Percentiles rank a stretch among this genome's conserved stretches.
These are phyloP conservation scores for Solanum bulbocastanum DNA, from an alignment of 257 asterid genomes.

Conservation along the genomic window DNA sequence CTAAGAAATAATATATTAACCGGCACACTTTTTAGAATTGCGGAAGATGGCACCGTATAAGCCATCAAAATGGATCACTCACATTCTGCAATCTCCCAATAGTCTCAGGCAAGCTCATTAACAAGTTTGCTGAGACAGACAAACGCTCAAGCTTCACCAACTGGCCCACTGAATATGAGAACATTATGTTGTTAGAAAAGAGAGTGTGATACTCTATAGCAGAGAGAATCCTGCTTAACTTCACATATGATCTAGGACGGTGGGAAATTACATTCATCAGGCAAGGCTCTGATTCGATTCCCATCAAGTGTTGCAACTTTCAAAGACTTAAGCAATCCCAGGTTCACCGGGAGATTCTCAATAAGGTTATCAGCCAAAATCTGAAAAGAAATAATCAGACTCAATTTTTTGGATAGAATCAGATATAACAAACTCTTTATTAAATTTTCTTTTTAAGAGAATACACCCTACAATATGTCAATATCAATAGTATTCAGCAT, in stretches of 20 bases:
- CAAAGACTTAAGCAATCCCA: conserved; percentile 84
- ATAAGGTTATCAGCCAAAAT: conserved; percentile 73
- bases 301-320: conserved; percentile 78
- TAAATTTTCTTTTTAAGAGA: not conserved
- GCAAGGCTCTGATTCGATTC: conserved; percentile 66
- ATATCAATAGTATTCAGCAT: not conserved
- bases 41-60: not conserved
- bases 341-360: conserved; percentile 65
- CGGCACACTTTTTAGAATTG: not conserved
- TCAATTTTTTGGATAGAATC: not conserved
- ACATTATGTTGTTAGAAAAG: not conserved
- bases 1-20: not conserved
- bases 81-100: conserved; percentile 97
- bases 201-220: not conserved
- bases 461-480: not conserved
- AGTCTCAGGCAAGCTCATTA: conserved; percentile 74
- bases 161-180: conserved; percentile 78
- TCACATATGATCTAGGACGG: not conserved
- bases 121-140: conserved; percentile 60
- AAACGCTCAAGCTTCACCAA: conserved; percentile 88
- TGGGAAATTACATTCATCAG: conserved; percentile 78
- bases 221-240: not conserved
- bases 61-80: conserved; percentile 24
- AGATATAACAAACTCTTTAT: not conserved
- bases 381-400: conserved; percentile 22